Percentiles rank a stretch among this genome's conserved stretches.
phyloP scores from a whole-genome alignment of 1,284 basidiomycete genomes.

The Cryptococcus amylolentus region DNA sequence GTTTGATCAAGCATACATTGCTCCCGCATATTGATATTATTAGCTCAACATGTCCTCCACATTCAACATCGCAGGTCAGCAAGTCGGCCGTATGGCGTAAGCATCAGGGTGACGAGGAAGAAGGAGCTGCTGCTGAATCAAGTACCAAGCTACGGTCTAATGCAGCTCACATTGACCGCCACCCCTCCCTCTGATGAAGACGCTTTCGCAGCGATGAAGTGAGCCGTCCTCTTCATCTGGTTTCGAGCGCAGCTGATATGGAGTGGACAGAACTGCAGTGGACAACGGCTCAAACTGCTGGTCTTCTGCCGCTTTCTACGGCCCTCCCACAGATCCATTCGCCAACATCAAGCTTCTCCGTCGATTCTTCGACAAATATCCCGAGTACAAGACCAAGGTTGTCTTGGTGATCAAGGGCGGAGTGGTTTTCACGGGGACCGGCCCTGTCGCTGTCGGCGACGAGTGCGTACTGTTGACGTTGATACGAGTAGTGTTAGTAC shows the following conservation, averaged over 20 bases:
- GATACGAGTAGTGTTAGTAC: too few relatives aligned
- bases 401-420: constrained; percentile 58
- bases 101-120: too few relatives aligned
- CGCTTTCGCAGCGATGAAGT: constrained; percentile 61
- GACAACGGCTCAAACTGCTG: constrained; percentile 56
- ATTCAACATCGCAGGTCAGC: too few relatives aligned
- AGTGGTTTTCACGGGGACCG: constrained; percentile 9
- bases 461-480: constrained; percentile 8
- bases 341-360: constrained; percentile 46
- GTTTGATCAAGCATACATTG: too few relatives aligned
- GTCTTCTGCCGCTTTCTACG: constrained; percentile 49
- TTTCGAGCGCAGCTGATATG: not conserved
- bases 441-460: constrained; percentile 1
- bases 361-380: constrained; percentile 52
- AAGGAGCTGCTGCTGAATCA: too few relatives aligned
- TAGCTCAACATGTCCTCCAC: too few relatives aligned
- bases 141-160: too few relatives aligned
- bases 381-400: constrained; percentile 56
- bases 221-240: not conserved
- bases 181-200: constrained; percentile 54
- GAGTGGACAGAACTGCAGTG: constrained; percentile 50
- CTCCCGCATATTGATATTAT: too few relatives aligned
- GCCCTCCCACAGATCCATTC: constrained; percentile 22
- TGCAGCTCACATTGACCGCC: too few relatives aligned
- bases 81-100: too few relatives aligned